A percentile compares a stretch with the other conserved stretches of the same genome.
phyloP scores from a whole-genome alignment of 2,329 filamentous ascomycete species.

The Aphanocladium album region DNA sequence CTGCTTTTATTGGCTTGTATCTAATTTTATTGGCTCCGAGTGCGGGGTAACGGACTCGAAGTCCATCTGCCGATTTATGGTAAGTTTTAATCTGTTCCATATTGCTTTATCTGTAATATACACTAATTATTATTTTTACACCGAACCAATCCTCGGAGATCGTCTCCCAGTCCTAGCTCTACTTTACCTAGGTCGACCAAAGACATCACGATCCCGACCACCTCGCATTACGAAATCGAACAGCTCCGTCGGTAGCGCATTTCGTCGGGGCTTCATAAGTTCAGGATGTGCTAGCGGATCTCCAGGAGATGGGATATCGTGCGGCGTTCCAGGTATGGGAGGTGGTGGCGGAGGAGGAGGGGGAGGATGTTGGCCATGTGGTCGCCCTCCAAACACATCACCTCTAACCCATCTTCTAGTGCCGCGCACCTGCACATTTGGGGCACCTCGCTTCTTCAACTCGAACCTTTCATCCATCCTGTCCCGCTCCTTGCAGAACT shows the following conservation, averaged over 20 bases:
- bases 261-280: neutral
- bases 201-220: neutral
- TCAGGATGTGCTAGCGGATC: neutral
- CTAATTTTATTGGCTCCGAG: conserved; percentile 1
- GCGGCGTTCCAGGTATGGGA: neutral
- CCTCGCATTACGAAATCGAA: neutral
- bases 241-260: neutral
- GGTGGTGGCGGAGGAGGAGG: neutral
- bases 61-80: neutral
- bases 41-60: neutral
- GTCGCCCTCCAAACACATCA: too few relatives aligned
- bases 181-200: neutral
- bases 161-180: neutral
- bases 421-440: neutral
- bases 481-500: neutral
- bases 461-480: neutral
- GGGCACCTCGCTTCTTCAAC: neutral
- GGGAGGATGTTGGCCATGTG: neutral
- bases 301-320: neutral
- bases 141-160: too few relatives aligned
- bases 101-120: neutral
- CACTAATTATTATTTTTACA: neutral
- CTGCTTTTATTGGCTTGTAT: neutral
- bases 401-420: too few relatives aligned
- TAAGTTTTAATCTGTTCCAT: neutral